These are phyloP conservation scores for Sporothrix protearum DNA, from an alignment of 2,329 filamentous ascomycete genomes.

Conservation along the genomic window DNA sequence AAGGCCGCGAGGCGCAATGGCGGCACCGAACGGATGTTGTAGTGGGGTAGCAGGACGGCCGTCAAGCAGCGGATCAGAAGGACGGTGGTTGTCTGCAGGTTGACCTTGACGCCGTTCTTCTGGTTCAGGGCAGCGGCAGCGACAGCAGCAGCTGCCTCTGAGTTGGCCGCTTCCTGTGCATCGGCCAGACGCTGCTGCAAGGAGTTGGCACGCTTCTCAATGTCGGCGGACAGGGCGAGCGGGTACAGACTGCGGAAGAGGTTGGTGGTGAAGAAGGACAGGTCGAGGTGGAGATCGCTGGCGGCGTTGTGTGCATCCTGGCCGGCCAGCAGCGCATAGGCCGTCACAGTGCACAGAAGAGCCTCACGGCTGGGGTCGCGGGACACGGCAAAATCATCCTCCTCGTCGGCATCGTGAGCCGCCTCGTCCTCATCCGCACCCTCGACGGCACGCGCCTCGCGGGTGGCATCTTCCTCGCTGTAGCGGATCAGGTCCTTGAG, in stretches of 20 bases:
- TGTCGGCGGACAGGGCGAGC: constrained; percentile 75
- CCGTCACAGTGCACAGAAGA: constrained; percentile 91
- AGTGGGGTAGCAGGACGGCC: constrained; percentile 71
- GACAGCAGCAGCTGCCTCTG: constrained; percentile 18
- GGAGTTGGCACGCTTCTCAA: constrained; percentile 75
- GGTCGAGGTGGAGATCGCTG: constrained; percentile 76
- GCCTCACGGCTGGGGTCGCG: constrained; percentile 81
- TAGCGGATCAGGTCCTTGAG: constrained; percentile 87
- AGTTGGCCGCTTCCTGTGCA: constrained; percentile 29
- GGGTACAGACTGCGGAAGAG: constrained; percentile 83
- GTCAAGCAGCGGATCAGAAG: constrained; percentile 84
- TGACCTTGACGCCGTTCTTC: constrained; percentile 62
- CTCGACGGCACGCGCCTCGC: constrained; percentile 47
- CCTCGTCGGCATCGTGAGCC: constrained; percentile 43
- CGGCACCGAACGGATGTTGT: constrained; percentile 70
- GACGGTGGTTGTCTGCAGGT: constrained; percentile 91
- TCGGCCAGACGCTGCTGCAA: constrained; percentile 67
- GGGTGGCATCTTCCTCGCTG: constrained; percentile 58
- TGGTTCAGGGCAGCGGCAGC: constrained; percentile 30
- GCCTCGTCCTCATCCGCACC: constrained; percentile 43
- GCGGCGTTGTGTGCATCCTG: constrained; percentile 88
- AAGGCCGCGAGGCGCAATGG: constrained; percentile 87
- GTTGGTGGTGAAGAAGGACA: constrained; percentile 92
- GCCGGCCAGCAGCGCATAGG: constrained; percentile 91
- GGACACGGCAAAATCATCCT: constrained; percentile 46